phyloP scores from a whole-genome alignment of 306 rosid genomes.

The Fagus sylvatica region DNA sequence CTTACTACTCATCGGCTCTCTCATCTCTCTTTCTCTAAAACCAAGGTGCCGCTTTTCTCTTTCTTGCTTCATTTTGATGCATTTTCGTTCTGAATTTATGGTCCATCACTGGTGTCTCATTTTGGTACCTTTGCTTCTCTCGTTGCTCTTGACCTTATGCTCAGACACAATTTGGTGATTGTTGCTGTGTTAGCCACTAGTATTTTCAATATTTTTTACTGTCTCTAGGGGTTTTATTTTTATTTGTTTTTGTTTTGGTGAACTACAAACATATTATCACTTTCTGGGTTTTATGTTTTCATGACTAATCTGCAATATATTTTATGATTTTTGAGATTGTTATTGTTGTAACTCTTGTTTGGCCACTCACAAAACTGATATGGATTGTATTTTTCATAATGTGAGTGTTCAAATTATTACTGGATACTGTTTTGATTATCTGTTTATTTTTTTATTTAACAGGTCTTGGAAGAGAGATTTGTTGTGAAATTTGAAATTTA shows the following conservation, averaged over 20 bases:
- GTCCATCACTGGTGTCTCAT: slow-evolving; percentile 3
- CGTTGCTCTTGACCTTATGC: not conserved
- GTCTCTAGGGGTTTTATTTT: slow-evolving; percentile 17
- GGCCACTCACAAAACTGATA: not conserved
- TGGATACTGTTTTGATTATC: not conserved
- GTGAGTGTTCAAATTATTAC: slow-evolving; percentile 15
- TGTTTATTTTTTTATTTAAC: slow-evolving; percentile 14
- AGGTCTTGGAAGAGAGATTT: slow-evolving; percentile 49
- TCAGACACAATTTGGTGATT: slow-evolving; percentile 6
- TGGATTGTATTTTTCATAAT: not conserved
- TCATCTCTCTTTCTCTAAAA: slow-evolving; percentile 24
- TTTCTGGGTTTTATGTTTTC: not conserved
- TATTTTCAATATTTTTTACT: not conserved
- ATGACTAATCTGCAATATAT: not conserved
- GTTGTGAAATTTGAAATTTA: slow-evolving; percentile 27
- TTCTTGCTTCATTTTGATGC: not conserved
- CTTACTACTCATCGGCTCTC: slow-evolving; percentile 20
- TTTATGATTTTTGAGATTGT: slow-evolving; percentile 3
- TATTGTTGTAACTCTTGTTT: not conserved
- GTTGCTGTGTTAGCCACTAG: not conserved
- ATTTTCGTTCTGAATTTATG: slow-evolving; percentile 9
- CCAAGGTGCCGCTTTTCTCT: slow-evolving; percentile 22
- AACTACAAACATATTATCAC: not conserved
- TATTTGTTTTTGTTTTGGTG: not conserved
- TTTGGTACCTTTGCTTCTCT: not conserved